Base-by-base conservation (phyloP, 164 flowering plant species). In the Vitis amurensis region DNA sequence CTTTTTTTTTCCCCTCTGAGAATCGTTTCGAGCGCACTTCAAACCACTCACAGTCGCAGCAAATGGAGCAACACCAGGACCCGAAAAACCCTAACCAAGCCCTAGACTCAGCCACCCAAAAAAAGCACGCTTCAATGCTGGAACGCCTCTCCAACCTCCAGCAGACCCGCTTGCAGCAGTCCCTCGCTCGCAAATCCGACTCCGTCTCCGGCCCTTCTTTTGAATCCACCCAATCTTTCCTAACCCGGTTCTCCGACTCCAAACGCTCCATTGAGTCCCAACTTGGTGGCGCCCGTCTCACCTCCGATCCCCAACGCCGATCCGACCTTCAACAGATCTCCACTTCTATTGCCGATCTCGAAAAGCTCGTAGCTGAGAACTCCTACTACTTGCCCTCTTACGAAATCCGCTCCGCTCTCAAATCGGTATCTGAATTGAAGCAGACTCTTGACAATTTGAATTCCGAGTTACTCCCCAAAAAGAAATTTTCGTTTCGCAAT, bases 361-460 rank as follows among this genome's bases (percentile, higher is more conserved):
- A 93, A 72, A 86, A 83, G 75, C 89, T 89, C 23, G 83, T 93
- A 7, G 93, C 98, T 7, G 94, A 91, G 76, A 87, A 77, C 67
- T 93, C 99, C 8, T 93, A 89, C 82, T 84, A 77, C 68, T 69
- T 95, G 49, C 97, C 97, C 10, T 81, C 97, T 13, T 95, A 90
- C 73, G 98, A 93, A 64, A 86, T 95, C 48, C 90, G 97, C 3
- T 79, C 97, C 2, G 86, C 91, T 48, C 90, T 91, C 71, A 85
- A 83, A 73, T 11, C 90, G 30, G 55, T 91, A 49, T 67, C 92
- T 9, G 87, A 90, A 7, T 78, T 95, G 71, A 89, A 74, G 67
- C 89, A 88, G 63, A 56, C 69, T 6, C 69, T 93, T 31, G 93
- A 88, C 29, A 70, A 9, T 23, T 74, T 82, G 56, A 77, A 71